Evolutionary conservation across 495 filamentous ascomycete species (phyloP).

Genomic region (Hyaloscypha finlandica): DNA sequence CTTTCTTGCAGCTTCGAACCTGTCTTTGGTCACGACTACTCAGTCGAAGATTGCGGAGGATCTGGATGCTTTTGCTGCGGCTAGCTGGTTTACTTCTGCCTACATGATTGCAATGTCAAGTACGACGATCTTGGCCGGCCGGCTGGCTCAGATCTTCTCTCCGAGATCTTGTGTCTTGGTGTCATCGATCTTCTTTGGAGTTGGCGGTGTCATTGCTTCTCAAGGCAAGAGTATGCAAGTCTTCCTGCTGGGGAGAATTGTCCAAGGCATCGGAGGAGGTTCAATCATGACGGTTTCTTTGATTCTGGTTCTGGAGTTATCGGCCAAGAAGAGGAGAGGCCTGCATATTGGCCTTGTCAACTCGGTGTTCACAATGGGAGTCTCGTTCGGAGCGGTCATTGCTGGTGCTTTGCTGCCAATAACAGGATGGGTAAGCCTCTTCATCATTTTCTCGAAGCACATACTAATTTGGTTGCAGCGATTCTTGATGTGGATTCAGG

Average conservation of each 20-base stretch:
- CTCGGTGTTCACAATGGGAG: constrained; percentile 65
- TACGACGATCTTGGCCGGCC: constrained; percentile 63
- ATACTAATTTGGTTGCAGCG: constrained; percentile 45
- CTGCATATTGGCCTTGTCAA: constrained; percentile 70
- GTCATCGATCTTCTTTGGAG: constrained; percentile 54
- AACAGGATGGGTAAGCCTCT: constrained; percentile 65
- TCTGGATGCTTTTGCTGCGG: constrained; percentile 67
- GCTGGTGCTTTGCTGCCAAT: constrained; percentile 62
- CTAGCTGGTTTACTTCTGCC: constrained; percentile 74
- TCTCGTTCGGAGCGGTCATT: constrained; percentile 69
- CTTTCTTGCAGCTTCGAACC: constrained; percentile 59
- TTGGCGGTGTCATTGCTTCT: constrained; percentile 64
- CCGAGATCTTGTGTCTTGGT: constrained; percentile 60
- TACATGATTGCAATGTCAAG: constrained; percentile 73
- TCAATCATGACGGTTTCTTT: constrained; percentile 66
- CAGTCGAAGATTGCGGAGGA: constrained; percentile 72
- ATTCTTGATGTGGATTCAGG: constrained; percentile 67
- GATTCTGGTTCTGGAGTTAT: constrained; percentile 70
- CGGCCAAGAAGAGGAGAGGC: constrained; percentile 62
- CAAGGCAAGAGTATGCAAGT: constrained; percentile 53
- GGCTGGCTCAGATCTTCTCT: constrained; percentile 68
- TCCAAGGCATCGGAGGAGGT: constrained; percentile 66
- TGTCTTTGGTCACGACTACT: constrained; percentile 74
- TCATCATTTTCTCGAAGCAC: neutral
- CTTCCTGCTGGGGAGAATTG: constrained; percentile 66